These are phyloP conservation scores for Vachellia collinsii DNA, from an alignment of 306 rosid genomes.

Conservation along the genomic window DNA sequence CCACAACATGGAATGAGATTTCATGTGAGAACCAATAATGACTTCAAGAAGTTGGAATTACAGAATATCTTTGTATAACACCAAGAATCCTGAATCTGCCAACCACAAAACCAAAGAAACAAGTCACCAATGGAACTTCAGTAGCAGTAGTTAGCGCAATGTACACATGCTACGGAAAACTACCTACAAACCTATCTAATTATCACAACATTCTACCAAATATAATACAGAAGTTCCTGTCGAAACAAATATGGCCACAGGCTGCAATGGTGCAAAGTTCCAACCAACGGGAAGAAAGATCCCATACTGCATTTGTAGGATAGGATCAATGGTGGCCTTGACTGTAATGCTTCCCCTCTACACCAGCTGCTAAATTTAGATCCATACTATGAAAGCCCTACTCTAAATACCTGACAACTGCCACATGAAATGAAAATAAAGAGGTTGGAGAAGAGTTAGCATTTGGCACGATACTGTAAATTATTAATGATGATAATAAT, in stretches of 20 bases:
- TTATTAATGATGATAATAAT: not conserved
- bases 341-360: conserved; percentile 33
- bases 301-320: conserved; percentile 39
- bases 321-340: conserved; percentile 34
- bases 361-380: conserved; percentile 20
- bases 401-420: conserved; percentile 39
- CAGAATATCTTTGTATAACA: conserved; percentile 54
- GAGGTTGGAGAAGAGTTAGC: conserved; percentile 7
- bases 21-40: conserved; percentile 43
- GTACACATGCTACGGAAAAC: conserved; percentile 65
- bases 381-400: conserved; percentile 33
- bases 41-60: conserved; percentile 52
- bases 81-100: conserved; percentile 71
- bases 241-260: conserved; percentile 31
- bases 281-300: conserved; percentile 29
- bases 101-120: conserved; percentile 47
- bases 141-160: conserved; percentile 69
- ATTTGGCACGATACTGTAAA: not conserved
- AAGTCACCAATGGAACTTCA: conserved; percentile 46
- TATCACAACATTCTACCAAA: conserved; percentile 59
- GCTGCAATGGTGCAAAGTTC: conserved; percentile 16
- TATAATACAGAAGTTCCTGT: conserved; percentile 63
- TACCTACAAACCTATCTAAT: conserved; percentile 47
- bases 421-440: conserved; percentile 18
- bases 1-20: conserved; percentile 33